Percentiles rank a stretch among this genome's conserved stretches.
Evolutionary conservation across 1,284 basidiomycete species (phyloP).

Genomic region (Puccinia sorghi): DNA sequence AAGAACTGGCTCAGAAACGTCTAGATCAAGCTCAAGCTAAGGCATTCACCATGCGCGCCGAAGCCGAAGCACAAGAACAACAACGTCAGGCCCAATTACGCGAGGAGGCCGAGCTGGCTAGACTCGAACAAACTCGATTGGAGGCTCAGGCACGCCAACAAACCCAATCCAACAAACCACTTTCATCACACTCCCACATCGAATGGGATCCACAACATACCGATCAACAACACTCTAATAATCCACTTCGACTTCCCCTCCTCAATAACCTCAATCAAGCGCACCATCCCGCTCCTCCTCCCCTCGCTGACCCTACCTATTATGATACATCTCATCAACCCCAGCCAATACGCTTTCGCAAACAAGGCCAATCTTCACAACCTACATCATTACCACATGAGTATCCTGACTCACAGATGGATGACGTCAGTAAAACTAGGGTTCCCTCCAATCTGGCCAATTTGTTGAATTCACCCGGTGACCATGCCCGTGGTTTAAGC

Average conservation of each 20-base stretch:
- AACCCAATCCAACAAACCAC: not conserved
- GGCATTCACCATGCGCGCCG: slow-evolving; percentile 15
- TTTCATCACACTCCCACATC: not conserved
- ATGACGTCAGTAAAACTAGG: slow-evolving; percentile 15
- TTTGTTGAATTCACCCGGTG: slow-evolving; percentile 47
- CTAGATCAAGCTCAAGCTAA: slow-evolving; percentile 20
- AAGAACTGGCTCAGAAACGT: slow-evolving; percentile 32
- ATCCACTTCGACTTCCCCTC: not conserved
- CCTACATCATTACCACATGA: slow-evolving; percentile 4
- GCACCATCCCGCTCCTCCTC: not conserved
- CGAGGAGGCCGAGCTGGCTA: slow-evolving; percentile 25
- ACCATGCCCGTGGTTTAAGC: slow-evolving; percentile 15
- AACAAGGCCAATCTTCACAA: not conserved
- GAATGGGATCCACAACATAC: not conserved
- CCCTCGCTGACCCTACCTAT: not conserved
- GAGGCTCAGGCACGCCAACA: not conserved
- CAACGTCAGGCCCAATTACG: slow-evolving; percentile 30
- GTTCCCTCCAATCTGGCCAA: slow-evolving; percentile 50
- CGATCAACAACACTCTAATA: slow-evolving; percentile 5
- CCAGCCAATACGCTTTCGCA: not conserved
- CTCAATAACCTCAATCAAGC: not conserved
- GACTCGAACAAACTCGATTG: slow-evolving; percentile 21
- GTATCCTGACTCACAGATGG: not conserved
- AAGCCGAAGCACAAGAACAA: slow-evolving; percentile 33
- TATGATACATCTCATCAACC: slow-evolving; percentile 12